Evolutionary conservation across 768 basidiomycete species (phyloP).

Genomic region (Steccherinum ochraceum): DNA sequence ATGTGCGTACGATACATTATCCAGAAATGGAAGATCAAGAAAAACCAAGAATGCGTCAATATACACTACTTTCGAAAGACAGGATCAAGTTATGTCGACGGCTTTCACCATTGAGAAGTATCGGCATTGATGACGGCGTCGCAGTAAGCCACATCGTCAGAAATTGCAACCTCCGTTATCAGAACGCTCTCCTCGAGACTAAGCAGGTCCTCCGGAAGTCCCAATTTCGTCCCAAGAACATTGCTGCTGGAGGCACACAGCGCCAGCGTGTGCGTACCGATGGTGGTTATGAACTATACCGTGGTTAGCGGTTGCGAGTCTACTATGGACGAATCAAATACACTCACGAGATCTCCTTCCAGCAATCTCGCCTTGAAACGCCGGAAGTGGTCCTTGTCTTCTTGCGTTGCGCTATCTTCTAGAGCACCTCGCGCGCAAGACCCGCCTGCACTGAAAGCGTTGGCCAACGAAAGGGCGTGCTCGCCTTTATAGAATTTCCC

Average conservation of each 20-base stretch:
- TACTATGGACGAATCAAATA: too few species aligned
- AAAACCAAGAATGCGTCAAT: too few species aligned
- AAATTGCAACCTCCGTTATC: slow-evolving; percentile 51
- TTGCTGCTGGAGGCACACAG: slow-evolving; percentile 51
- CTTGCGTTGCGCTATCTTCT: slow-evolving; percentile 31
- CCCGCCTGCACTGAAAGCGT: slow-evolving; percentile 45
- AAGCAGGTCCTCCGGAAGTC: slow-evolving; percentile 38
- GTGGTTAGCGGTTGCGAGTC: too few species aligned
- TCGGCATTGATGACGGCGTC: slow-evolving; percentile 35
- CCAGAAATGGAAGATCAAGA: too few species aligned
- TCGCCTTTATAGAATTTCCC: slow-evolving; percentile 55
- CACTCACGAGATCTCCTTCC: slow-evolving; percentile 47
- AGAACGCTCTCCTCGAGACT: slow-evolving; percentile 39
- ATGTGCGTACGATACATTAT: too few species aligned
- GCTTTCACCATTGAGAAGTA: slow-evolving; percentile 16
- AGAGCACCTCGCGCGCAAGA: slow-evolving; percentile 41
- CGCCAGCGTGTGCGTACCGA: slow-evolving; percentile 45
- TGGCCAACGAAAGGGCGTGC: slow-evolving; percentile 43
- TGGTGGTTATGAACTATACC: slow-evolving; percentile 50
- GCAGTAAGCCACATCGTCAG: slow-evolving; percentile 54
- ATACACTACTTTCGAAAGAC: too few species aligned
- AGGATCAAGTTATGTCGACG: too few species aligned
- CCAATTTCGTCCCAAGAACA: slow-evolving; percentile 41
- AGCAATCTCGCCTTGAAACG: slow-evolving; percentile 44
- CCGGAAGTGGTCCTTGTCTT: slow-evolving; percentile 41